Evolutionary conservation across 1,284 basidiomycete species (phyloP), one percentile per base, ranked within the genome.

Genomic region (Sporisorium reilianum): DNA sequence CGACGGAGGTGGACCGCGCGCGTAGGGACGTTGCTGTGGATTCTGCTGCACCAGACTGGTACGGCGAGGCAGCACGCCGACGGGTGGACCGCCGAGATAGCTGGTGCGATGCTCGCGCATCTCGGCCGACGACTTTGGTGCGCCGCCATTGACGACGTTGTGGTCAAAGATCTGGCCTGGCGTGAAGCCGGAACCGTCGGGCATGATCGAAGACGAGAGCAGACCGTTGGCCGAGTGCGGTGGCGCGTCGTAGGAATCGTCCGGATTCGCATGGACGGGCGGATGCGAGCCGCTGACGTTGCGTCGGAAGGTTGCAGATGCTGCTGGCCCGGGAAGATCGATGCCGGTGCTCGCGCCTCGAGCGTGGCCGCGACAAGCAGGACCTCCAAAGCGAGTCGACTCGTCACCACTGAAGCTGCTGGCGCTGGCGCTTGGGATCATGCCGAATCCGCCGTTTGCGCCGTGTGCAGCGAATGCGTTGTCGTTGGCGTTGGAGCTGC

Each of bases 121-220:
- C 36, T 60, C 64, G 3, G 44, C 32, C 2, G 60, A 58, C 5
- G 36, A 28, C n/a, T 62, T 53, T 12, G 73, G 59, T 41, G 62
- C 55, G 49, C 64, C 61, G 20, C 58, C 64, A n/a, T 61, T 61
- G 55, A 48, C 16, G 10, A 64, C 64, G 46, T 40, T 58, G 55
- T 75, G 68, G 45, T 72, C 64, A 46, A 77, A 67, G 36, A 64
- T 41, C 53, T 71, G 67, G 20, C 75, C 75, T 23, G 75, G 71
- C 18, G 56, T 55, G 50, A 77, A 77, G 10, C 71, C 67, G 5
- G 71, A 74, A 7, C 75, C 75, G 36, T 77, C 75, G 1, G 75
- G 75, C 34, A 56, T 28, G 22, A 70, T 26, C 2, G 65, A 64
- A 0, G 55, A 38, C 6, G 61, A 44, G 2, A 34, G 14, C 10